Conservation (phyloP, 768 basidiomycete genomes). For the Russula dissimulans region DNA sequence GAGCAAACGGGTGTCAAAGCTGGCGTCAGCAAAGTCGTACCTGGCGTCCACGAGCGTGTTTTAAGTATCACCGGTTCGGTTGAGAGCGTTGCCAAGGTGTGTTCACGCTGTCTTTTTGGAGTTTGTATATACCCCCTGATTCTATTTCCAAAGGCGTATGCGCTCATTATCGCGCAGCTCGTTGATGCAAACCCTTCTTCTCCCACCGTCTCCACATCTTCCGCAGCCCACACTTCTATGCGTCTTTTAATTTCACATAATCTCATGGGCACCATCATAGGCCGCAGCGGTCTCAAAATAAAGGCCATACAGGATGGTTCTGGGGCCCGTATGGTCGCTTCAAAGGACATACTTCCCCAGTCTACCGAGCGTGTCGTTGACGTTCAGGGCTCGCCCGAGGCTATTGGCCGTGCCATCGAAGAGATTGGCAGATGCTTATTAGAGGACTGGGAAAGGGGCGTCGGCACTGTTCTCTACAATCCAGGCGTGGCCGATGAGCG, state of each 20-base stretch:
- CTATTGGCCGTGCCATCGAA: constrained; percentile 87
- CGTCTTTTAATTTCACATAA: constrained; percentile 98
- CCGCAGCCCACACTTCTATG: constrained; percentile 70
- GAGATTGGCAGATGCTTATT: constrained; percentile 94
- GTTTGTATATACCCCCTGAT: constrained; percentile 7
- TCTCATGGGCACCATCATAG: constrained; percentile 98
- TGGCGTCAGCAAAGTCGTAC: constrained; percentile 97
- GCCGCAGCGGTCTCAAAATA: constrained; percentile 93
- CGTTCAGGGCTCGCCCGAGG: constrained; percentile 87
- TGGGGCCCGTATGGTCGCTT: constrained; percentile 96
- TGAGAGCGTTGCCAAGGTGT: constrained; percentile 85
- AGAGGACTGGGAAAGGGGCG: constrained; percentile 93
- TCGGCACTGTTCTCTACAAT: constrained; percentile 93
- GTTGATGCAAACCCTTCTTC: constrained; percentile 73
- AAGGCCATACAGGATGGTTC: constrained; percentile 97
- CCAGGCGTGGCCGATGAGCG: constrained; percentile 80
- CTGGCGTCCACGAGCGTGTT: constrained; percentile 95
- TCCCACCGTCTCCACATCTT: constrained; percentile 54
- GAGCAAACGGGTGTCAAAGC: constrained; percentile 96
- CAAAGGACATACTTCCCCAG: constrained; percentile 98
- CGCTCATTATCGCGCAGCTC: constrained; percentile 87
- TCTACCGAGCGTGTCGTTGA: constrained; percentile 99
- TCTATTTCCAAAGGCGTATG: constrained; percentile 64
- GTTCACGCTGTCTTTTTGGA: constrained; percentile 18
- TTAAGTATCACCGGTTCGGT: constrained; percentile 89